These are phyloP conservation scores for Macadamia tetraphylla DNA, from an alignment of 164 flowering plant genomes.

Conservation along the genomic window DNA sequence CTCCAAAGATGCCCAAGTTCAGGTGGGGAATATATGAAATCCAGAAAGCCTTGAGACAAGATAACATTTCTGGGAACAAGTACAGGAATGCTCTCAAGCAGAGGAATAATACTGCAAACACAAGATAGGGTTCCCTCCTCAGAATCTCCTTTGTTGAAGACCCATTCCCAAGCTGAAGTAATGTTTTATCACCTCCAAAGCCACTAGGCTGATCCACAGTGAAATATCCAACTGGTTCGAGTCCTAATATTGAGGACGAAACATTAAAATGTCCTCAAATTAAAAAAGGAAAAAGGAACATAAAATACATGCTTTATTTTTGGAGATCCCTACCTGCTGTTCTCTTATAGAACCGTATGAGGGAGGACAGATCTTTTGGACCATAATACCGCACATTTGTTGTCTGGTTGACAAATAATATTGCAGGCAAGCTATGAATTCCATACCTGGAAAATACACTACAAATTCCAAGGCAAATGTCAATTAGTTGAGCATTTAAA, in stretches of 20 bases:
- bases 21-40: slow-evolving; percentile 43
- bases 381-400: slow-evolving; percentile 55
- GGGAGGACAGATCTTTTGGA: slow-evolving; percentile 52
- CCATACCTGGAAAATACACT: slow-evolving; percentile 88
- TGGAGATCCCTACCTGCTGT: slow-evolving; percentile 48
- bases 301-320: background rate
- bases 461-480: slow-evolving; percentile 11
- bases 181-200: slow-evolving; percentile 12
- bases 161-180: slow-evolving; percentile 17
- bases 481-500: background rate
- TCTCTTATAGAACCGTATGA: slow-evolving; percentile 52
- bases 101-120: slow-evolving; percentile 47
- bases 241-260: slow-evolving; percentile 12
- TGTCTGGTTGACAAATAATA: slow-evolving; percentile 56
- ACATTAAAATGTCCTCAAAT: background rate
- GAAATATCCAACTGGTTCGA: slow-evolving; percentile 17
- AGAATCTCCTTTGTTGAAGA: slow-evolving; percentile 33
- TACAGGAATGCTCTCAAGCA: slow-evolving; percentile 29
- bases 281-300: background rate
- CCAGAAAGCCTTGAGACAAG: slow-evolving; percentile 45
- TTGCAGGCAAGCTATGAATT: slow-evolving; percentile 71
- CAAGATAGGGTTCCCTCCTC: slow-evolving; percentile 52
- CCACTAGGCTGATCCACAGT: slow-evolving; percentile 16
- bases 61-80: slow-evolving; percentile 33
- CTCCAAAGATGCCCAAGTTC: slow-evolving; percentile 70